These are phyloP conservation scores for Calonectria leucothoes DNA, from an alignment of 2,329 filamentous ascomycete genomes.

Conservation along the genomic window DNA sequence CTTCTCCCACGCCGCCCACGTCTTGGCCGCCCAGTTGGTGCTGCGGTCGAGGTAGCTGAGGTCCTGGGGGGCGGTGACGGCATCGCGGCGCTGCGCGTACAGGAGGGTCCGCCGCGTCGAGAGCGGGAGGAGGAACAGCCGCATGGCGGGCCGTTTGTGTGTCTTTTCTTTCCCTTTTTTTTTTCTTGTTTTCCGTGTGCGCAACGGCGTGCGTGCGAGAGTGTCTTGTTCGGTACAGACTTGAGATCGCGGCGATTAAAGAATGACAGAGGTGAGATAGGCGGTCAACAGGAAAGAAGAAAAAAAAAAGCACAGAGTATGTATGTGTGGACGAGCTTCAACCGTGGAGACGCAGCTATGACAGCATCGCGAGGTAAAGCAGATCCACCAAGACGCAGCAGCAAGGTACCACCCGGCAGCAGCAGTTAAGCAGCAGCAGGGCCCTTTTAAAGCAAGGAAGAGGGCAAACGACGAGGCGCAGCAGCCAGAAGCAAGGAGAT, in stretches of 20 bases:
- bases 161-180: background rate
- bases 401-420: conserved; percentile 2
- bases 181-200: background rate
- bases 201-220: background rate
- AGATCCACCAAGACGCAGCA: conserved; percentile 2
- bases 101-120: conserved; percentile 91
- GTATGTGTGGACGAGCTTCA: background rate
- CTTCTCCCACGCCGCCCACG: conserved; percentile 90
- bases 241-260: background rate
- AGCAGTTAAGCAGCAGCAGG: background rate
- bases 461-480: background rate
- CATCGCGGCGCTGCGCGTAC: conserved; percentile 84
- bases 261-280: background rate
- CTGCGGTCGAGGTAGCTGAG: conserved; percentile 74
- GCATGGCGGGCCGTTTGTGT: conserved; percentile 67
- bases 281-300: background rate
- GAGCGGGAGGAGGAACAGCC: conserved; percentile 92
- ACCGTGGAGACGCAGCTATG: conserved; percentile 14
- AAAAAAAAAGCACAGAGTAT: background rate
- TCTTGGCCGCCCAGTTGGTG: conserved; percentile 76
- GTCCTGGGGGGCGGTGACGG: conserved; percentile 59
- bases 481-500: background rate
- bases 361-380: conserved; percentile 15
- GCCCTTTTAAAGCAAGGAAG: background rate
- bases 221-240: background rate